Evolutionary conservation across 176 grass and related monocot species (phyloP), one percentile per base, ranked within the genome.

Genomic region (Oryza glaberrima): DNA sequence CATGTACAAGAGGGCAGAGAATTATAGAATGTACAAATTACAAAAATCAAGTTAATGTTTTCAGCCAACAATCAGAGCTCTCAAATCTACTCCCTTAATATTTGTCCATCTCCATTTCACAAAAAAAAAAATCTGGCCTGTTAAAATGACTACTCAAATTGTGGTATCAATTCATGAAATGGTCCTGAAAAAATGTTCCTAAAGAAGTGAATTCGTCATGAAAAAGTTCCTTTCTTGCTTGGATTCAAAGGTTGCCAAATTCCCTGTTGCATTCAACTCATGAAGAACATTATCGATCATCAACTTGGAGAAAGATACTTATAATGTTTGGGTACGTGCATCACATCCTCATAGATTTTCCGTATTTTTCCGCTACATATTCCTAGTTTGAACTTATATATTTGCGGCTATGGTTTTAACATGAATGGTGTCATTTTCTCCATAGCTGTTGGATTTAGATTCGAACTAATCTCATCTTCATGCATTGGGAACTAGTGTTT

Each of bases 381-480:
- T 83, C 81, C 75, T 67, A 65, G 23, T 56, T 41, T 75, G 35
- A 32, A 60, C 17, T 26, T 70, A 20, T 70, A 20, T 11, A 20
- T 49, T 16, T 6, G 28, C 14, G 2, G 30, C 1, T 38, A 19
- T 9, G 40, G 85, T 23, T 61, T 76, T 9, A 56, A 56, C 36
- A 84, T 35, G 81, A 58, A 46, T 9, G 0, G 13, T 13, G 69
- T 84, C 87, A 19, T 84, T 84, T 65, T 78, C 67, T 67, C 5
- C 73, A 23, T 48, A 75, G 3, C 9, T 75, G 17, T 80, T 88
- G 36, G 79, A 26, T n/a, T 66, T 34, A 65, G 73, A 82, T 90
- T 90, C 83, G 77, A 20, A 22, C 78, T 71, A 77, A 86, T 86
- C 88, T 17, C 72, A 85, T 89, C 17, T 40, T n/a, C 49, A 16